These are phyloP conservation scores for Ballota nigra DNA, from an alignment of 257 asterid genomes.

Conservation along the genomic window DNA sequence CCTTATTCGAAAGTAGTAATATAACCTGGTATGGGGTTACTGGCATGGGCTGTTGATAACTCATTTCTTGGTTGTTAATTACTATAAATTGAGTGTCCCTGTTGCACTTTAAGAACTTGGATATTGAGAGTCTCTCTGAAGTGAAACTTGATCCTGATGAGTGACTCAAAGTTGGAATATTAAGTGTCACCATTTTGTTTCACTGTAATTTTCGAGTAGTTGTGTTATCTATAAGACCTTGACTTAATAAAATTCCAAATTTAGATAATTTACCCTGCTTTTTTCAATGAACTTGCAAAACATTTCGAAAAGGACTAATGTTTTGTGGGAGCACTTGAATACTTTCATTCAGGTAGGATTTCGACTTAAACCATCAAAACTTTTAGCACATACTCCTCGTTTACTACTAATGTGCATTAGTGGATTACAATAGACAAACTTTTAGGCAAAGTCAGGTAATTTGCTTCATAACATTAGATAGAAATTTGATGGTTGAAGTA, in stretches of 20 bases:
- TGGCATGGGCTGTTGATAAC: background rate
- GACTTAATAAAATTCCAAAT: background rate
- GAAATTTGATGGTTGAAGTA: background rate
- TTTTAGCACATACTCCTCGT: slow-evolving; percentile 4
- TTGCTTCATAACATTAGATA: slow-evolving; percentile 9
- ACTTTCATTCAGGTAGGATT: background rate
- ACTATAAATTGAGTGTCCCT: background rate
- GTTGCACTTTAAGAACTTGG: background rate
- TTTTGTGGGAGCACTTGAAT: background rate
- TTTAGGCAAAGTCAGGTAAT: slow-evolving; percentile 3
- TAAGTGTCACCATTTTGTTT: background rate
- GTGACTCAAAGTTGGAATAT: background rate
- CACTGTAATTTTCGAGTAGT: background rate
- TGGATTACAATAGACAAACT: background rate
- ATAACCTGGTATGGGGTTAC: background rate
- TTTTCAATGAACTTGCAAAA: background rate
- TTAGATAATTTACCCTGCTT: background rate
- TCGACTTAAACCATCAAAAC: background rate
- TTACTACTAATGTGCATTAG: background rate
- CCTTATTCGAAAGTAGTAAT: background rate
- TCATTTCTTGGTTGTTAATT: background rate
- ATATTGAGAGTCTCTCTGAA: background rate
- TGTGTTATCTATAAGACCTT: background rate
- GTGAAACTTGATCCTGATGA: slow-evolving; percentile 10
- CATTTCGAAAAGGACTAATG: background rate